Percentiles rank a stretch among this genome's conserved stretches.
Conservation (phyloP, 768 basidiomycete genomes). For the Russula virescens region DNA sequence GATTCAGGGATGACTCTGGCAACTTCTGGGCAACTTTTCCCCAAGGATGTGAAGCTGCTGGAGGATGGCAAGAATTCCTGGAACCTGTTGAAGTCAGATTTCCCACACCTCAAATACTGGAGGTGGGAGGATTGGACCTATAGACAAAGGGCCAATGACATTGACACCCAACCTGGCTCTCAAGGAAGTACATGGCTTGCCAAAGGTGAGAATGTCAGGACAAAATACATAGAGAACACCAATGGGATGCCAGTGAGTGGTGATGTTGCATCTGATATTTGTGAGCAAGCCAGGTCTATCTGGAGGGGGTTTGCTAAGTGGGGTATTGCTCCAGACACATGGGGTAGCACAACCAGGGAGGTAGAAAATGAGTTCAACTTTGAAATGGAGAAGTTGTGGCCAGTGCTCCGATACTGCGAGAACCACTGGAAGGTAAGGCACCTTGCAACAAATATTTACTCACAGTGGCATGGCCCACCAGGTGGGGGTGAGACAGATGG, state of each 20-base stretch:
- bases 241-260: neutral
- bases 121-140: neutral
- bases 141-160: neutral
- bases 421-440: neutral
- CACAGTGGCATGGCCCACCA: neutral
- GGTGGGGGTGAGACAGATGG: no score
- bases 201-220: neutral
- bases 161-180: neutral
- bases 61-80: no score
- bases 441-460: neutral
- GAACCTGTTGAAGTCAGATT: neutral
- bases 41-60: no score
- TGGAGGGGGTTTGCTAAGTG: neutral
- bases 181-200: neutral
- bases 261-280: neutral
- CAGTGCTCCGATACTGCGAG: neutral
- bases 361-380: neutral
- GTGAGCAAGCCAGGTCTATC: neutral
- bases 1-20: no score
- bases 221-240: neutral
- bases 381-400: neutral
- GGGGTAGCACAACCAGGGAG: neutral
- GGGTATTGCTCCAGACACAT: neutral
- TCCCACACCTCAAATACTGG: neutral
- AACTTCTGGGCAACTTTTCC: no score